phyloP scores from a whole-genome alignment of 169 alveolate species.

The Plasmodium knowlesi region DNA sequence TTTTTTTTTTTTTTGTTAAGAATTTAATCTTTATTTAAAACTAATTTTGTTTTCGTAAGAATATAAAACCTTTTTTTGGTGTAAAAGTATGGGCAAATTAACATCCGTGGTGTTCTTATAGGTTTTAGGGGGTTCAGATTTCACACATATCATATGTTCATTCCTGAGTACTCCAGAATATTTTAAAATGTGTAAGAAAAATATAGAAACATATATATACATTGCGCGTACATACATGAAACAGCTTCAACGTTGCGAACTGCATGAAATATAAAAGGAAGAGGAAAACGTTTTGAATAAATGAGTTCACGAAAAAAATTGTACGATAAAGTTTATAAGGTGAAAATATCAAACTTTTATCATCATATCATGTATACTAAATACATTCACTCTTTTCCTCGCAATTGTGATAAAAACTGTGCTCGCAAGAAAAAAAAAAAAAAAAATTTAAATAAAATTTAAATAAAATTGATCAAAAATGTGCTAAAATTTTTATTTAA shows the following conservation, averaged over 20 bases:
- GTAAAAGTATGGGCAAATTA: background rate
- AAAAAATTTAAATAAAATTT: too few relatives aligned
- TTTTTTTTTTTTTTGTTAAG: too few relatives aligned
- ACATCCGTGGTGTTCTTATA: background rate
- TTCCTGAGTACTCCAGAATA: background rate
- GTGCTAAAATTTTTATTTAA: background rate
- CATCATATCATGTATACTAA: background rate
- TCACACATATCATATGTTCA: background rate
- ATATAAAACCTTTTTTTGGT: background rate
- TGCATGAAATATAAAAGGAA: background rate
- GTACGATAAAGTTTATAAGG: background rate
- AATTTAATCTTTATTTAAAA: too few relatives aligned
- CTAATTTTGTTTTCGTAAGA: background rate
- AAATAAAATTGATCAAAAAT: background rate
- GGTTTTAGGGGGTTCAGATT: too few relatives aligned
- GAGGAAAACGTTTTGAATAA: background rate
- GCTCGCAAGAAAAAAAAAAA: background rate
- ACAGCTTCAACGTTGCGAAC: background rate
- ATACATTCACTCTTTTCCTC: background rate
- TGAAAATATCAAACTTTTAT: background rate
- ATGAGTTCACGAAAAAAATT: background rate
- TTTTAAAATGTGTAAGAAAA: background rate
- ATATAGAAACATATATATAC: background rate
- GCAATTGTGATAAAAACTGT: background rate
- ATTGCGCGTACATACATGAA: background rate